Percentiles rank a stretch among this genome's conserved stretches.
These are phyloP conservation scores for Scutellaria barbata DNA, from an alignment of 257 asterid genomes.

Conservation along the genomic window DNA sequence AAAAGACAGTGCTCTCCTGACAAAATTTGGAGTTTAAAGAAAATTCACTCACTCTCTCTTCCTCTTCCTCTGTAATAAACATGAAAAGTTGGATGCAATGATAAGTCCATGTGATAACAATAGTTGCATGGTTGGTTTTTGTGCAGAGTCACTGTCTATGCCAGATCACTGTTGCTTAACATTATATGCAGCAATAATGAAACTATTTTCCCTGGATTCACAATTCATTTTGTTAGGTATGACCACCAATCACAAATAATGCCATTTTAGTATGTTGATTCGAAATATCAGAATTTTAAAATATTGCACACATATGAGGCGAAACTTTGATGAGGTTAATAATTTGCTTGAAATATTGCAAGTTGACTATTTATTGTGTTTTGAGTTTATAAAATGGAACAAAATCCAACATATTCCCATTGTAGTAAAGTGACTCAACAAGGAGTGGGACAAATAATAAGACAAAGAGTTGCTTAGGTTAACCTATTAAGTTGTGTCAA, in stretches of 20 bases:
- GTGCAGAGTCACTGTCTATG: slow-evolving; percentile 13
- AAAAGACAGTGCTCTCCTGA: slow-evolving; percentile 5
- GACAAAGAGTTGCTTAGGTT: background rate
- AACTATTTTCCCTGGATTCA: too few species aligned
- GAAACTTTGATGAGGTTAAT: too few species aligned
- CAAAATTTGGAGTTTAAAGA: slow-evolving; percentile 1
- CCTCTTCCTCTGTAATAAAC: background rate
- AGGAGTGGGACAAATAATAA: background rate
- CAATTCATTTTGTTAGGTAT: too few species aligned
- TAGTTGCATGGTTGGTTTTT: background rate
- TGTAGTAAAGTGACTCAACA: background rate
- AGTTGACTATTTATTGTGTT: too few species aligned
- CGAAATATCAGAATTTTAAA: too few species aligned
- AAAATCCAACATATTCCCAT: slow-evolving; percentile 17
- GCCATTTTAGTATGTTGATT: background rate
- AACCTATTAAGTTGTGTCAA: background rate
- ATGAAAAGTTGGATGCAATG: background rate
- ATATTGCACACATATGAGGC: too few species aligned
- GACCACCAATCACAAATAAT: background rate
- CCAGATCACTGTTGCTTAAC: background rate
- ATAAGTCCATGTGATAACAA: slow-evolving; percentile 1
- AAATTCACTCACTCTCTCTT: too few species aligned
- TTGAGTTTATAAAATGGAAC: background rate
- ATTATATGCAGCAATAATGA: background rate
- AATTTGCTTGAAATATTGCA: too few species aligned